Base-by-base conservation (phyloP, 2,329 filamentous ascomycete genomes). In the Penicillium psychrosexuale region DNA sequence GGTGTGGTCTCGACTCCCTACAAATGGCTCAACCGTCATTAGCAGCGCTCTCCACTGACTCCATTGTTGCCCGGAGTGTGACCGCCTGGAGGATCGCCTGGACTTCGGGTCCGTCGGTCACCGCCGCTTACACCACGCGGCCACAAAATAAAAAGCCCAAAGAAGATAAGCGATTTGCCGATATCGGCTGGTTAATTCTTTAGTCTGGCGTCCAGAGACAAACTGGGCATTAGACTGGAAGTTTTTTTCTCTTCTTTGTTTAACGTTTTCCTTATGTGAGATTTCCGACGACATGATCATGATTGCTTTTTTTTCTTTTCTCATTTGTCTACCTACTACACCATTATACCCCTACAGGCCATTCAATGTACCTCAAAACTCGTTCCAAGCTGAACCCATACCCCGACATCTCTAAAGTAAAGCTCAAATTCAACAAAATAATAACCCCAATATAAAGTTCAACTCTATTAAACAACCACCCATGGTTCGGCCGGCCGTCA, bases 261-360 rank as follows among this genome's bases (percentile, higher is more conserved):
- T 45, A 8, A 36, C n/a, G 30, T 45, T 37, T 27, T 36, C 13
- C 28, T 28, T 19, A 24, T 44, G 38, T 44, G 31, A 12, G 22
- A 27, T 31, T 13, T 22, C 9, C 39, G 27, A 51, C 19, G 50
- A 52, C 36, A 40, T 15, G 39, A 54, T 45, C 13, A 54, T 39
- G 52, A 55, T 45, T 51, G 15, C n/a, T 13, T 9, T 5, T 47
- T 15, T 40, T 40, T 22, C 1, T 11, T 34, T 15, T 34, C 15
- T 15, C 22, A 36, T 34, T 30, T 22, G 27, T 24, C 19, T 17
- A 22, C 19, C 19, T 22, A 47, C 19, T 22, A 52, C 24, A 45
- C 30, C 28, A 22, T 33, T 43, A 53, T 50, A 49, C 38, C 46
- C 46, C 19, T 50, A 30, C 37, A 30, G 47, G 37, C 13, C 47